These are phyloP conservation scores for Pseudozyma sp. DNA, from an alignment of 1,284 basidiomycete genomes.

Conservation along the genomic window DNA sequence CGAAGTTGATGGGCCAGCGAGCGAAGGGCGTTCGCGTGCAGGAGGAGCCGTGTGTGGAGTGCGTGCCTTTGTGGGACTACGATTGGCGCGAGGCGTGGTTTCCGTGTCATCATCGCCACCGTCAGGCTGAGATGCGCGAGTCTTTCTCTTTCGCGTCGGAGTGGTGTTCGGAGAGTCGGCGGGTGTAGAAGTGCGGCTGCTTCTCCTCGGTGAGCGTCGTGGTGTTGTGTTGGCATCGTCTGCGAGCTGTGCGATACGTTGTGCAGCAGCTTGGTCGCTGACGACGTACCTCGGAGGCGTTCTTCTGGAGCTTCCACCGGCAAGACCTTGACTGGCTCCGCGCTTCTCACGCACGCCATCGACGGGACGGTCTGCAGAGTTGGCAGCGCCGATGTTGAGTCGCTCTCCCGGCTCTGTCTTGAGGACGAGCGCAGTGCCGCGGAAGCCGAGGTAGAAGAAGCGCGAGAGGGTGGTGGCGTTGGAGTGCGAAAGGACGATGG, in stretches of 20 bases:
- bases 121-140: conserved; percentile 6
- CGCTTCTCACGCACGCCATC: conserved; percentile 52
- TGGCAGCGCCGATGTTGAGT: conserved; percentile 61
- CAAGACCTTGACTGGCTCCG: conserved; percentile 46
- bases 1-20: conserved; percentile 8
- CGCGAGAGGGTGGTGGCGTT: conserved; percentile 54
- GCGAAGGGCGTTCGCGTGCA: conserved; percentile 11
- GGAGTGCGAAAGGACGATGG: conserved; percentile 61
- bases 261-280: conserved; percentile 26
- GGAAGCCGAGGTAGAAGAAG: conserved; percentile 65
- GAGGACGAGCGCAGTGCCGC: conserved; percentile 59
- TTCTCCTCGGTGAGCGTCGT: conserved; percentile 34
- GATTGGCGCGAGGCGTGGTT: conserved; percentile 20
- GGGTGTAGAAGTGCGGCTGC: conserved; percentile 9
- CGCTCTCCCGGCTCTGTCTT: conserved; percentile 46
- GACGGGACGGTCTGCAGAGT: conserved; percentile 56
- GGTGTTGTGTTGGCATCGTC: conserved; percentile 12
- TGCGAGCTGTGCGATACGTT: conserved; percentile 30
- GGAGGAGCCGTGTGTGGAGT: conserved; percentile 34
- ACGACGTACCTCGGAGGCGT: conserved; percentile 31
- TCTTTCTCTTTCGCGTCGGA: conserved; percentile 36
- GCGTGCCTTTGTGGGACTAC: conserved; percentile 27
- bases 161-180: conserved; percentile 13
- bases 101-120: conserved; percentile 13
- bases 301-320: conserved; percentile 34